A percentile compares a stretch with the other conserved stretches of the same genome.
phyloP scores from a whole-genome alignment of 2,329 filamentous ascomycete species.

The Macrophomina pseudophaseolina region DNA sequence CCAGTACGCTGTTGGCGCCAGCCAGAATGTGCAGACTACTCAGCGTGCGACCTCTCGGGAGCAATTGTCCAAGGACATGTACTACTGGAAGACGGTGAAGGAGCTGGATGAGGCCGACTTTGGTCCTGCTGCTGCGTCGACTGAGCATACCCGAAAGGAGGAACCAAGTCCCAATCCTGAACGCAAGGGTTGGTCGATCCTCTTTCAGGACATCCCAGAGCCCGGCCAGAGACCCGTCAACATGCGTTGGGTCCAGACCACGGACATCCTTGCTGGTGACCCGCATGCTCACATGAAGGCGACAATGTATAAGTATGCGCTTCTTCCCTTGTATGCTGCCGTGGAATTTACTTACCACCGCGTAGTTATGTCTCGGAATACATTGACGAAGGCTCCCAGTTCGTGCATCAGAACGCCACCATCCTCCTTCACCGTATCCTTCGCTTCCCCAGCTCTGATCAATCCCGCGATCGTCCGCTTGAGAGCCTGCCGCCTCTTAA shows the following conservation, averaged over 20 bases:
- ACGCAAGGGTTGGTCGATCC: constrained; percentile 42
- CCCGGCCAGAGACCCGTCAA: constrained; percentile 60
- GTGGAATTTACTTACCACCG: neutral
- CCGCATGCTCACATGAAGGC: constrained; percentile 56
- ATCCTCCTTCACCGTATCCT: constrained; percentile 62
- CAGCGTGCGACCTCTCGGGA: constrained; percentile 30
- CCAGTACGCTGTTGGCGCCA: constrained; percentile 44
- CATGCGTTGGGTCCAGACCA: constrained; percentile 57
- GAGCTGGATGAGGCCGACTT: constrained; percentile 46
- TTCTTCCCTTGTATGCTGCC: neutral
- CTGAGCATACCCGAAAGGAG: constrained; percentile 8
- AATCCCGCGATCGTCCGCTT: constrained; percentile 39
- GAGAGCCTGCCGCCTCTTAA: constrained; percentile 49
- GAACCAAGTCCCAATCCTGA: constrained; percentile 15
- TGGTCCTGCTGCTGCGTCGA: constrained; percentile 28
- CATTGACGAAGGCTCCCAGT: constrained; percentile 61
- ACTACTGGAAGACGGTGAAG: constrained; percentile 59
- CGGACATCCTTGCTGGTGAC: constrained; percentile 55
- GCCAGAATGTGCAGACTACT: constrained; percentile 40
- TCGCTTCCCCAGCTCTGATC: constrained; percentile 48
- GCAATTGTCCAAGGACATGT: constrained; percentile 53
- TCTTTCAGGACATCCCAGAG: constrained; percentile 51
- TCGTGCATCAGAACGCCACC: constrained; percentile 63
- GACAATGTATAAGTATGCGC: constrained; percentile 54
- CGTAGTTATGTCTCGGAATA: constrained; percentile 63